A percentile compares a stretch with the other conserved stretches of the same genome.
Evolutionary conservation across 352 stramenopile genomes (phyloP).

Genomic region (Phytophthora vignae): DNA sequence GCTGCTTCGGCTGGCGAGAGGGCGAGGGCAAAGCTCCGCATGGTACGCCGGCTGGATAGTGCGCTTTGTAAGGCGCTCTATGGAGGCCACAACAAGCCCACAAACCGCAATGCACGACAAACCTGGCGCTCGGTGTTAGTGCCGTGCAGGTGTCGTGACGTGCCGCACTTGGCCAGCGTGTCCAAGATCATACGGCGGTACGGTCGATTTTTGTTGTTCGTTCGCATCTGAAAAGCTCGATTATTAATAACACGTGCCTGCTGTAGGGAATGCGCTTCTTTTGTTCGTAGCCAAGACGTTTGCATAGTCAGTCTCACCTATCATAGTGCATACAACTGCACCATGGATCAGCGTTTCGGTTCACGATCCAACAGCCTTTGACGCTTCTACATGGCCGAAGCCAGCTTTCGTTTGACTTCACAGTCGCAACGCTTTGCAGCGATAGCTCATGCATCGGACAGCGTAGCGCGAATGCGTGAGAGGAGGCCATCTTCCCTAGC

Average conservation of each 20-base stretch:
- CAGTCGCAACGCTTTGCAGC: slow-evolving; percentile 14
- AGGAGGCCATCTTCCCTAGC: background rate
- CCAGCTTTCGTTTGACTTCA: slow-evolving; percentile 23
- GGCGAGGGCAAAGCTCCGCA: slow-evolving; percentile 31
- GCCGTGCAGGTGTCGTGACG: slow-evolving; percentile 19
- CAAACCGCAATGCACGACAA: slow-evolving; percentile 39
- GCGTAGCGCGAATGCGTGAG: background rate
- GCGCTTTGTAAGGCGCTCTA: slow-evolving; percentile 13
- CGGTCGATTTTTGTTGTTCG: slow-evolving; percentile 13
- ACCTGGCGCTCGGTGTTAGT: slow-evolving; percentile 33
- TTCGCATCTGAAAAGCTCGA: slow-evolving; percentile 8
- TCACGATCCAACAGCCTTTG: slow-evolving; percentile 33
- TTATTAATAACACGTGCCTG: slow-evolving; percentile 12
- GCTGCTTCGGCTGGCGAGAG: slow-evolving; percentile 27
- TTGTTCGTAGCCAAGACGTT: background rate
- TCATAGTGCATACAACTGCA: slow-evolving; percentile 18
- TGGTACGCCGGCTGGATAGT: slow-evolving; percentile 29
- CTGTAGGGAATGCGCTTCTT: background rate
- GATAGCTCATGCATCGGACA: slow-evolving; percentile 26
- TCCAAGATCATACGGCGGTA: slow-evolving; percentile 9
- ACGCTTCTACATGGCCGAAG: slow-evolving; percentile 28
- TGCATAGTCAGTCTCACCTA: slow-evolving; percentile 13
- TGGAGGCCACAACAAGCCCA: slow-evolving; percentile 35
- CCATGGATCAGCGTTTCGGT: slow-evolving; percentile 28
- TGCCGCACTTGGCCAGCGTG: background rate